A percentile compares a stretch with the other conserved stretches of the same genome.
Conservation (phyloP, 2,329 filamentous ascomycete species). For the Chalaropsis ovoidea region DNA sequence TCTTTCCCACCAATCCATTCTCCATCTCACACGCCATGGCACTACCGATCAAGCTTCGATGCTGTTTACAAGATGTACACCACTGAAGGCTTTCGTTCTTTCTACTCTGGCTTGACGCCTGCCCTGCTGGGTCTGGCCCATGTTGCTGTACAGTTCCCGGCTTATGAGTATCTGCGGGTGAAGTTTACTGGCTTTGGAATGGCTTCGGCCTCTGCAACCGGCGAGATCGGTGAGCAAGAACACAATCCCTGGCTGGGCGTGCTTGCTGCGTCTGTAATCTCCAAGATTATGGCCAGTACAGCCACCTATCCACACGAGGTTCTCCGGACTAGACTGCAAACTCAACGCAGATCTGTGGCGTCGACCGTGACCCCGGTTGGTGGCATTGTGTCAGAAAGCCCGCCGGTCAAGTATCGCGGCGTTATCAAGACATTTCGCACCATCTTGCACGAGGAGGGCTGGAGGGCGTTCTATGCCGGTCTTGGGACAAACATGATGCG, state of each 20-base stretch:
- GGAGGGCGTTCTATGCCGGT: slow-evolving; percentile 92
- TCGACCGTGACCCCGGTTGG: slow-evolving; percentile 38
- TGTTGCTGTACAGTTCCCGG: slow-evolving; percentile 92
- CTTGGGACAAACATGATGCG: slow-evolving; percentile 97
- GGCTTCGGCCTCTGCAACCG: slow-evolving; percentile 52
- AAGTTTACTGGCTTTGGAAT: slow-evolving; percentile 83
- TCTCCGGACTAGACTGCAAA: slow-evolving; percentile 84
- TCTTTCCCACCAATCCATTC: slow-evolving; percentile 43
- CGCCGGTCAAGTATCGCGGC: slow-evolving; percentile 56
- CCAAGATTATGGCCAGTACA: slow-evolving; percentile 87
- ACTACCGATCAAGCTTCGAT: slow-evolving; percentile 82
- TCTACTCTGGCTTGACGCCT: slow-evolving; percentile 90
- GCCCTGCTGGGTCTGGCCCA: slow-evolving; percentile 86
- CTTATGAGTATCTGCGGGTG: slow-evolving; percentile 88
- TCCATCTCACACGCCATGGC: slow-evolving; percentile 62
- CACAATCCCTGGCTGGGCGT: slow-evolving; percentile 65
- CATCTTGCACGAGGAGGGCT: slow-evolving; percentile 84
- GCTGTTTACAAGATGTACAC: slow-evolving; percentile 93
- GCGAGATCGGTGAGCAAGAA: slow-evolving; percentile 30
- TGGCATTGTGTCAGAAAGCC: slow-evolving; percentile 29
- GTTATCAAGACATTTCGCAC: slow-evolving; percentile 71
- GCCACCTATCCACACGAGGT: slow-evolving; percentile 97
- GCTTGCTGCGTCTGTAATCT: slow-evolving; percentile 77
- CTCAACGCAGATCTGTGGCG: slow-evolving; percentile 65
- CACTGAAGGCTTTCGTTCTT: slow-evolving; percentile 76